phyloP scores from a whole-genome alignment of 352 stramenopile genomes.

The Phytopythium boreale region DNA sequence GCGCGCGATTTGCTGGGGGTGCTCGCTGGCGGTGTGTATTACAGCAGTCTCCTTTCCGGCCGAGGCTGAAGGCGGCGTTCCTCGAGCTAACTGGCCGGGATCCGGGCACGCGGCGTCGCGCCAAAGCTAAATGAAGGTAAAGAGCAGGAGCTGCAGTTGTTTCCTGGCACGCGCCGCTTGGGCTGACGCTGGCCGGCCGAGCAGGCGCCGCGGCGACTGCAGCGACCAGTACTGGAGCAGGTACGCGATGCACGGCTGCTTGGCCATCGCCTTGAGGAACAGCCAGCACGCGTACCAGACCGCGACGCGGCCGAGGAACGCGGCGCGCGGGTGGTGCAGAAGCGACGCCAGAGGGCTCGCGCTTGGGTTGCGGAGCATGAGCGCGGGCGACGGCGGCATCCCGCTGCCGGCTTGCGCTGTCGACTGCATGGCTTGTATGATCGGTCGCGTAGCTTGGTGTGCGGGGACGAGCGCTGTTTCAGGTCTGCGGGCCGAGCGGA shows the following conservation, averaged over 20 bases:
- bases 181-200: constrained; percentile 2
- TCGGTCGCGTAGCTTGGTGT: not conserved
- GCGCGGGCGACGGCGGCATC: not conserved
- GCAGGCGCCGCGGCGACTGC: constrained; percentile 5
- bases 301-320: constrained; percentile 3
- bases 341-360: not conserved
- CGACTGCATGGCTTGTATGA: not conserved
- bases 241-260: constrained; percentile 7
- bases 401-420: not conserved
- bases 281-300: constrained; percentile 6
- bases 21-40: too few species aligned
- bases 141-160: constrained; percentile 6
- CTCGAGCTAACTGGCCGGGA: not conserved
- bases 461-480: not conserved
- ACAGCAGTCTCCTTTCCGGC: too few species aligned
- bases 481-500: not conserved
- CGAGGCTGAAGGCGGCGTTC: not conserved
- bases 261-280: constrained; percentile 6
- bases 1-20: not conserved
- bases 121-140: constrained; percentile 5
- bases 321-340: constrained; percentile 4
- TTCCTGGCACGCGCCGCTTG: not conserved
- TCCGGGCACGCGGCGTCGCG: not conserved
- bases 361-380: not conserved
- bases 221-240: constrained; percentile 12